Conservation (phyloP, 345 rosid genomes). For the Lepidium sativum region DNA sequence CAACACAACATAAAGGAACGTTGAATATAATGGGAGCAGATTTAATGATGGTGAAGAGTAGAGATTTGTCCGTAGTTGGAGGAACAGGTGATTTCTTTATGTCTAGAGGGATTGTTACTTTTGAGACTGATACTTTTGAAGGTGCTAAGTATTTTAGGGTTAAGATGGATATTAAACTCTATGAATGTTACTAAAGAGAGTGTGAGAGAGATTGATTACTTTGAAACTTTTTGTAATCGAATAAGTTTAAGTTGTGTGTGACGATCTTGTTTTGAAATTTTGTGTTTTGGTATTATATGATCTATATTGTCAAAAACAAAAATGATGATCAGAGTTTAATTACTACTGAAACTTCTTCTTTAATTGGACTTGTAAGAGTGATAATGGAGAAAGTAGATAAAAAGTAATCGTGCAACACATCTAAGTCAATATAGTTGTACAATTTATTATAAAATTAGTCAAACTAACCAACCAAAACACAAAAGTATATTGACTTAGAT, state of each 20-base stretch:
- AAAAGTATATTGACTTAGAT: too few species aligned
- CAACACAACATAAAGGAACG: constrained; percentile 51
- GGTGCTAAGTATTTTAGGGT: constrained; percentile 54
- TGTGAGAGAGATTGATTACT: background rate
- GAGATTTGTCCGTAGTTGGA: constrained; percentile 65
- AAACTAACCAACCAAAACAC: too few species aligned
- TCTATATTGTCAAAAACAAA: background rate
- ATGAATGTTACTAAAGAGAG: constrained; percentile 23
- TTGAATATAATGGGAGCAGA: constrained; percentile 59
- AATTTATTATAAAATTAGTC: too few species aligned
- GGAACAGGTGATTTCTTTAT: constrained; percentile 81
- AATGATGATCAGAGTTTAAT: background rate
- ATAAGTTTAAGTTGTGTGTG: background rate
- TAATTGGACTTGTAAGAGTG: too few species aligned
- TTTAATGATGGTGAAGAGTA: constrained; percentile 50
- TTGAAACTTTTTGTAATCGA: background rate
- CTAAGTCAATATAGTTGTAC: too few species aligned
- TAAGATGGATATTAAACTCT: constrained; percentile 28
- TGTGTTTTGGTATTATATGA: background rate
- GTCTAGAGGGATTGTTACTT: constrained; percentile 59
- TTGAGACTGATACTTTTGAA: constrained; percentile 45
- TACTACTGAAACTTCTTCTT: background rate
- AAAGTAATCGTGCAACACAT: too few species aligned
- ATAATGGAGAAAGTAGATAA: too few species aligned
- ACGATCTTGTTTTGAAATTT: background rate